phyloP scores from a whole-genome alignment of 1,284 basidiomycete species.

The Inonotus hispidus region DNA sequence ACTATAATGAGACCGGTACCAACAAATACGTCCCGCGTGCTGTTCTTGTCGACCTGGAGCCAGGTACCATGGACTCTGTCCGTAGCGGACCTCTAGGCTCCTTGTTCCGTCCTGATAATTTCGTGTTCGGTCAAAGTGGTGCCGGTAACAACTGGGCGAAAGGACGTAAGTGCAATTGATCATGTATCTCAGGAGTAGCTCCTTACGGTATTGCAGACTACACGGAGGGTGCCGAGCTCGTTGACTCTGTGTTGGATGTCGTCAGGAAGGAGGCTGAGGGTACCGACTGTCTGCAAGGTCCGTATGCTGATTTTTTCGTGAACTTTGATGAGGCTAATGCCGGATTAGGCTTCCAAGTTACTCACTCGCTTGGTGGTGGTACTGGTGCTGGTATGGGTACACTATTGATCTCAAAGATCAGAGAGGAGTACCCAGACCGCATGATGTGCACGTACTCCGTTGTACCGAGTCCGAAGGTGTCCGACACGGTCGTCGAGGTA shows the following conservation, averaged over 20 bases:
- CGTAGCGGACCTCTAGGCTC: conserved; percentile 58
- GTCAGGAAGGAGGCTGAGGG: conserved; percentile 72
- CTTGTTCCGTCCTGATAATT: conserved; percentile 89
- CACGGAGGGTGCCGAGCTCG: conserved; percentile 92
- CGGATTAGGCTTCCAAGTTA: conserved; percentile 68
- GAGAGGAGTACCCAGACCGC: conserved; percentile 90
- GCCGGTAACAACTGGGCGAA: conserved; percentile 96
- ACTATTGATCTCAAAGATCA: conserved; percentile 77
- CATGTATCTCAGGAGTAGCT: neutral
- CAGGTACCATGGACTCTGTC: conserved; percentile 85
- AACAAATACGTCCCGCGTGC: conserved; percentile 91
- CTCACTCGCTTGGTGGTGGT: conserved; percentile 95
- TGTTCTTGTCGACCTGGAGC: conserved; percentile 86
- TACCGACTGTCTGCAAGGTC: conserved; percentile 91
- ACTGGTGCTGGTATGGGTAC: conserved; percentile 87
- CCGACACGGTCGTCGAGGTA: conserved; percentile 11
- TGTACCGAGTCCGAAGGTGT: conserved; percentile 82
- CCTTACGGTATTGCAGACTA: conserved; percentile 54
- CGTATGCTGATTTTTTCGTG: conserved; percentile 86
- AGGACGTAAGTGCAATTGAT: conserved; percentile 54
- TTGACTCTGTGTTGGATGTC: conserved; percentile 79
- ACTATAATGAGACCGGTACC: conserved; percentile 88
- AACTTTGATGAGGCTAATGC: conserved; percentile 61
- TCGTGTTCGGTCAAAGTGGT: conserved; percentile 64
- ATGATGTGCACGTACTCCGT: conserved; percentile 95